Conservation (phyloP, 2,329 filamentous ascomycete species). For the Venturia carpophila region DNA sequence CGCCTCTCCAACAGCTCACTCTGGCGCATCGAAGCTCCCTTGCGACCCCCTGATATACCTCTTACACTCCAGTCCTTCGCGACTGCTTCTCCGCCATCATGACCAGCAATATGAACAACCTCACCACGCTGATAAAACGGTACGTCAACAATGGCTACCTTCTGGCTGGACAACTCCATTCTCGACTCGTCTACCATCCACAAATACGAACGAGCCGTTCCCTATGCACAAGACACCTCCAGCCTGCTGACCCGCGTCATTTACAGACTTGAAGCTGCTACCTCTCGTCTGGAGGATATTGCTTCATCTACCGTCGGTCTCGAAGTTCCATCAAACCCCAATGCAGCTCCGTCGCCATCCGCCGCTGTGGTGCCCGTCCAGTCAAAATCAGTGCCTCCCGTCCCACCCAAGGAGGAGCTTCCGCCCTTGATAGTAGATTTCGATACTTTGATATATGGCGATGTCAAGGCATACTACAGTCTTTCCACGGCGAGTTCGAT, state of each 20-base stretch:
- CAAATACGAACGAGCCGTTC: neutral
- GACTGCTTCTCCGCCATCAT: conserved; percentile 39
- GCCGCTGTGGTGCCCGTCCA: conserved; percentile 16
- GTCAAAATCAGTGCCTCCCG: conserved; percentile 25
- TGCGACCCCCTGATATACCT: neutral
- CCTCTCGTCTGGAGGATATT: conserved; percentile 92
- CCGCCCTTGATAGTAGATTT: conserved; percentile 75
- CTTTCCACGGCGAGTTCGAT: conserved; percentile 46
- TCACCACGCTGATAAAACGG: conserved; percentile 98
- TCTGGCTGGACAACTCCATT: conserved; percentile 7
- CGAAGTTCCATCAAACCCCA: conserved; percentile 34
- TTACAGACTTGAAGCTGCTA: conserved; percentile 87
- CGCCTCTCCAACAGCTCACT: neutral
- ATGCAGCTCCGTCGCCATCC: conserved; percentile 20
- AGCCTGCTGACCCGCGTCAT: conserved; percentile 42
- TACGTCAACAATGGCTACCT: conserved; percentile 39
- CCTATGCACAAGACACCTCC: neutral
- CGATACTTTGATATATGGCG: conserved; percentile 64
- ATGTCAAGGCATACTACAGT: conserved; percentile 29
- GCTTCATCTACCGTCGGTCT: conserved; percentile 60
- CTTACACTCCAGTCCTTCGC: conserved; percentile 4
- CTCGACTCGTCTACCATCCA: neutral
- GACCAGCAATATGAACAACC: conserved; percentile 86
- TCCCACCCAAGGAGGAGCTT: conserved; percentile 37
- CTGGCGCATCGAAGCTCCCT: neutral